Evolutionary conservation across 441 rosid genomes (phyloP).

Genomic region (Syzygium malaccense): DNA sequence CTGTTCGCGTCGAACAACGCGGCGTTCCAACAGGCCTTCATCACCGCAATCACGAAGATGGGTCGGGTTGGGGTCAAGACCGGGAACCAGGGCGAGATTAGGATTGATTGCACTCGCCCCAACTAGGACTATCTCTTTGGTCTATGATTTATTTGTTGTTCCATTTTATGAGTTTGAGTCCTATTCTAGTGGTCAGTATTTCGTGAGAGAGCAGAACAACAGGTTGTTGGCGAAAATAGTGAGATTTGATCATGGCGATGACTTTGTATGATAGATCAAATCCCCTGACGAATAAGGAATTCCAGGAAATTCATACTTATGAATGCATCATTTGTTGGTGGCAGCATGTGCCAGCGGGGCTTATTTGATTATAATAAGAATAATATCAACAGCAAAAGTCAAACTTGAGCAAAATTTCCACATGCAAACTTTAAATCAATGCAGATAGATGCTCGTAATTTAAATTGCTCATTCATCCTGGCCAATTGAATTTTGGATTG

Average conservation of each 20-base stretch:
- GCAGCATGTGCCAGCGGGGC: neutral
- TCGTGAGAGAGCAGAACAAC: neutral
- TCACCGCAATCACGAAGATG: constrained; percentile 40
- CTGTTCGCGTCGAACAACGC: constrained; percentile 36
- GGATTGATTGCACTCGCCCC: constrained; percentile 33
- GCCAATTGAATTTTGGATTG: neutral
- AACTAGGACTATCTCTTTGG: constrained; percentile 15
- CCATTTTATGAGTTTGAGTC: neutral
- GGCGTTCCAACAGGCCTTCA: constrained; percentile 42
- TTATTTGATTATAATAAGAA: neutral
- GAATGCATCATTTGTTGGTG: neutral
- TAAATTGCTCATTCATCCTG: neutral
- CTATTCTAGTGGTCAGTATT: neutral
- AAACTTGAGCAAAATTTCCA: neutral
- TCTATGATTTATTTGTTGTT: neutral
- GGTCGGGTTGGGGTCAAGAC: constrained; percentile 50
- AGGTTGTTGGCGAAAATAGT: neutral
- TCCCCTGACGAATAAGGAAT: neutral
- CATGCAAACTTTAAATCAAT: neutral
- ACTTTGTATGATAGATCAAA: neutral
- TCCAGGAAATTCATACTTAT: neutral
- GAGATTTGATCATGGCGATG: neutral
- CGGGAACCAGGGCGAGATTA: constrained; percentile 52
- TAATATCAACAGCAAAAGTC: neutral
- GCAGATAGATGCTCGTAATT: neutral